Evolutionary conservation across 1,284 basidiomycete genomes (phyloP), one percentile per base, ranked within the genome.

Genomic region (Cutaneotrichosporon sp.): DNA sequence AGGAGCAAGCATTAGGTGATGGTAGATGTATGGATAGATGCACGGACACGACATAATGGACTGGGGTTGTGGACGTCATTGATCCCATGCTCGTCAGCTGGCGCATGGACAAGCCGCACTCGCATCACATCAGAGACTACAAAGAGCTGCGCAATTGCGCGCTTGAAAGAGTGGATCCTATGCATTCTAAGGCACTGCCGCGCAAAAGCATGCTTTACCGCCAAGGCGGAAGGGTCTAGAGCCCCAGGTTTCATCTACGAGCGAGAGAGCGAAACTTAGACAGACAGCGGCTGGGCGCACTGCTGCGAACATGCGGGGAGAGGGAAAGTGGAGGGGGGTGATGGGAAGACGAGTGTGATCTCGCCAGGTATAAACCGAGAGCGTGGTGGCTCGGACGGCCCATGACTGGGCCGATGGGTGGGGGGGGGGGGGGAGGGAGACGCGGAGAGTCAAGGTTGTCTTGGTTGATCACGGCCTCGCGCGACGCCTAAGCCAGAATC

Each of bases 131-230:
- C 21, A 30, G 42, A n/a, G 42, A 46, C 18, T 21, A 46, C 42
- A 46, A 16, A 46, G 42, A 5, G 40, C 5, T 18, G 40, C 40
- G 10, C 40, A 42, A 6, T 18, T 42, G 26, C 30, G 5, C 51
- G 31, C 34, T 22, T 14, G 55, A 56, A 56, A 22, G 55, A 56
- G 55, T 56, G 55, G 55, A 56, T 56, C 55, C 38, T 56, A 53
- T 56, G 55, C 55, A 56, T 56, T 30, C 42, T 22, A 16, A 30
- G 21, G 38, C 55, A 40, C 36, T 38, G 30, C 21, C 36, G 55
- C 38, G 38, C 55, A 3, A 56, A 22, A 30, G 26, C 55, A 56
- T 56, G 55, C 36, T 56, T 56, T 56, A 56, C 55, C 55, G 55
- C 55, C 55, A 22, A 18, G 30, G 55, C 55, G 55, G 55, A 56